Evolutionary conservation across 352 stramenopile genomes (phyloP).

Genomic region (Pythium utonaiense): DNA sequence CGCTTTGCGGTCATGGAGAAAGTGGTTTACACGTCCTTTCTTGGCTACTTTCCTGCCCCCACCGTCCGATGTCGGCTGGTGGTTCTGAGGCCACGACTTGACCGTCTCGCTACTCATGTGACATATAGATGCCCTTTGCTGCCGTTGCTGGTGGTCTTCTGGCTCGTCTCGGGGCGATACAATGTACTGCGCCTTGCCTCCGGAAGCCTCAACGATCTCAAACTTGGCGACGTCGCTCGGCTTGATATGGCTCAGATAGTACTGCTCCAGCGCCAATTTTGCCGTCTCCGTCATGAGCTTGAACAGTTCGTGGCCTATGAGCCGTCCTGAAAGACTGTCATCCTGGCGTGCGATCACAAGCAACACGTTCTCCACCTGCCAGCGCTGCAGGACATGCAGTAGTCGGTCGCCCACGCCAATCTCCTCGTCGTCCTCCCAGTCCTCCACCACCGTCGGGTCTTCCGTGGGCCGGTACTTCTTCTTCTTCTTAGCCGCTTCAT

Average conservation of each 20-base stretch:
- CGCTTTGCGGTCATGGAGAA: conserved; percentile 30
- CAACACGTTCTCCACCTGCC: conserved; percentile 74
- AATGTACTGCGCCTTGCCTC: conserved; percentile 8
- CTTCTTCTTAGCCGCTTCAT: conserved; percentile 1
- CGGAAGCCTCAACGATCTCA: conserved; percentile 31
- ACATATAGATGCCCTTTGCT: conserved; percentile 27
- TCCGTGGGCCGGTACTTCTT: conserved; percentile 20
- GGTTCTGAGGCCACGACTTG: conserved; percentile 52
- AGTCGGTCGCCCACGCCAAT: conserved; percentile 63
- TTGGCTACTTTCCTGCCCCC: conserved; percentile 47
- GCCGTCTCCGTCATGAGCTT: conserved; percentile 62
- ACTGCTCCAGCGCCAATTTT: conserved; percentile 74
- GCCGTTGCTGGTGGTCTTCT: conserved; percentile 22
- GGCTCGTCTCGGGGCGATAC: conserved; percentile 14
- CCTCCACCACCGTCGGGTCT: conserved; percentile 39
- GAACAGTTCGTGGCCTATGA: conserved; percentile 66
- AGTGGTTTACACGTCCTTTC: conserved; percentile 67
- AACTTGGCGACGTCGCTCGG: conserved; percentile 48
- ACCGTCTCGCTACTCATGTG: conserved; percentile 56
- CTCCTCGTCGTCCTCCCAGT: conserved; percentile 50
- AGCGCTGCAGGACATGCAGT: conserved; percentile 76
- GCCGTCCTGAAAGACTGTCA: conserved; percentile 52
- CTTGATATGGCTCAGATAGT: conserved; percentile 51
- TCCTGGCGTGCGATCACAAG: conserved; percentile 64
- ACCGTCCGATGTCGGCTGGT: conserved; percentile 52